These are phyloP conservation scores for Diaporthe caulivora DNA, from an alignment of 2,329 filamentous ascomycete species.

Conservation along the genomic window DNA sequence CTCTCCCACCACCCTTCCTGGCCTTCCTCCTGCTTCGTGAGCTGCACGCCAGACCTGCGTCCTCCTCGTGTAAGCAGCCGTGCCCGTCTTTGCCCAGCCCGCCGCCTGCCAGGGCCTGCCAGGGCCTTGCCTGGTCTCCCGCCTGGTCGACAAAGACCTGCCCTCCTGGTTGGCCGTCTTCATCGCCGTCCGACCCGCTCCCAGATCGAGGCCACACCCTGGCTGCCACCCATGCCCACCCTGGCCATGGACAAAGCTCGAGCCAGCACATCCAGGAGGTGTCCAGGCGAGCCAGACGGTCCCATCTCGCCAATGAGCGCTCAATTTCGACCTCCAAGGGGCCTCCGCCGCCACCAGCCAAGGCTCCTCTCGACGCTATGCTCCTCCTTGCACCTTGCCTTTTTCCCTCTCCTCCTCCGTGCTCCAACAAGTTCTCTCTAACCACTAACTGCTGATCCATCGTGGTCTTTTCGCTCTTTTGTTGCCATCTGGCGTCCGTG, in stretches of 20 bases:
- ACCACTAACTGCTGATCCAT: constrained; percentile 37
- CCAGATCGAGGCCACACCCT: constrained; percentile 35
- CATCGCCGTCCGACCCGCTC: constrained; percentile 28
- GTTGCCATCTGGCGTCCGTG: constrained; percentile 39
- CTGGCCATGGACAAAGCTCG: constrained; percentile 30
- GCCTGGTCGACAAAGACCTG: constrained; percentile 26
- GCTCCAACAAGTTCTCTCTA: constrained; percentile 30
- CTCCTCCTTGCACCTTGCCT: constrained; percentile 26
- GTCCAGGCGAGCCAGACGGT: constrained; percentile 35
- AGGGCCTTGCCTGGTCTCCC: constrained; percentile 23
- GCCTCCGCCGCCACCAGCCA: constrained; percentile 35
- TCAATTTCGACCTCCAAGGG: constrained; percentile 41
- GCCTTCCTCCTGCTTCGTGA: no score
- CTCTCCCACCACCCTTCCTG: no score
- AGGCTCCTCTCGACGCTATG: constrained; percentile 32
- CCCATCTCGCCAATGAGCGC: constrained; percentile 40
- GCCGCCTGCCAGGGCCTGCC: background rate
- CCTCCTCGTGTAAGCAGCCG: no score
- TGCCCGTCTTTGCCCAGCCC: no score
- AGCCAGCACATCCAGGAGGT: constrained; percentile 36
- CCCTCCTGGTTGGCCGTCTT: constrained; percentile 32
- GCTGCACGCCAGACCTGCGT: no score
- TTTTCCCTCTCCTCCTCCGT: constrained; percentile 35
- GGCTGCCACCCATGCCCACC: background rate
- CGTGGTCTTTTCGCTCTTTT: constrained; percentile 37